Conservation (phyloP, 768 basidiomycete genomes). For the Hirschioporus abietinus region DNA sequence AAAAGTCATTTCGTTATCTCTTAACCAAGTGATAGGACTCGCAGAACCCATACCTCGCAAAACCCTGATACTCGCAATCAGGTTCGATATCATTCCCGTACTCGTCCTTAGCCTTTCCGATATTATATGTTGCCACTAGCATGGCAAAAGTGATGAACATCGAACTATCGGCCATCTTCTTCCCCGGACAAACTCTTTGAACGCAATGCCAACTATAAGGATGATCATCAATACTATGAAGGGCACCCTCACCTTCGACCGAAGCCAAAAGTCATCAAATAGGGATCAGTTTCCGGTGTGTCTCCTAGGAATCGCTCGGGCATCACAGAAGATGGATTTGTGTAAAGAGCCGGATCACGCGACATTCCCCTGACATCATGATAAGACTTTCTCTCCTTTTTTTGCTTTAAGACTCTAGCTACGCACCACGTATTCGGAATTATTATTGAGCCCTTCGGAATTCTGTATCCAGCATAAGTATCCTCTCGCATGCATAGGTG, state of each 20-base stretch:
- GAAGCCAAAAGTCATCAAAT: background rate
- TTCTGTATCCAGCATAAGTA: slow-evolving; percentile 9
- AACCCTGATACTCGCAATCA: background rate
- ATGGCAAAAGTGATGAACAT: background rate
- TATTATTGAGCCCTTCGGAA: slow-evolving; percentile 10
- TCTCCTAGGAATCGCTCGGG: background rate
- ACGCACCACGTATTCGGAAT: slow-evolving; percentile 9
- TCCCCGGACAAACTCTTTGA: background rate
- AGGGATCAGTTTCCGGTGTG: background rate
- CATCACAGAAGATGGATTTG: background rate
- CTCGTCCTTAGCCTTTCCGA: background rate
- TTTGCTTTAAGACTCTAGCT: background rate
- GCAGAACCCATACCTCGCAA: too few relatives aligned
- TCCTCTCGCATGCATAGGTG: slow-evolving; percentile 8
- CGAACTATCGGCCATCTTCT: background rate
- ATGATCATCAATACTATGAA: background rate
- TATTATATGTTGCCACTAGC: background rate
- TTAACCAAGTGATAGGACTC: too few relatives aligned
- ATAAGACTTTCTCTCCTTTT: background rate
- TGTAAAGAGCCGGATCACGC: background rate
- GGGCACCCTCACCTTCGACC: background rate
- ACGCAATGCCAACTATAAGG: background rate
- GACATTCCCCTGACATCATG: background rate
- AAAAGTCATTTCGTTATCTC: too few relatives aligned
- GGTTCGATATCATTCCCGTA: background rate